Base-by-base conservation (phyloP, 1,139 yeast genomes). In the Suhomyces maxii region DNA sequence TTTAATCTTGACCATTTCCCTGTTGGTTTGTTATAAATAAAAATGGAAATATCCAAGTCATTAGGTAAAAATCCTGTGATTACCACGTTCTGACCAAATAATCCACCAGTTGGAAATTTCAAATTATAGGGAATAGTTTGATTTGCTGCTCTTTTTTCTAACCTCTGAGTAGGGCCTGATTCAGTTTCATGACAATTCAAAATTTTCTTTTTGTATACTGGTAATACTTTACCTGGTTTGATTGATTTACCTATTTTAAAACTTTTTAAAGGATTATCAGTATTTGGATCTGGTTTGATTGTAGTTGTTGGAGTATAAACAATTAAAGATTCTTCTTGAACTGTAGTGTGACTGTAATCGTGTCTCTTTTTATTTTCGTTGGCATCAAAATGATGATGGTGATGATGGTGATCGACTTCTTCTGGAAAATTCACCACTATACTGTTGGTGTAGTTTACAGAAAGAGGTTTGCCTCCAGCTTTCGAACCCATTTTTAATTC, bases 1-100 rank as follows among this genome's bases (percentile, higher is more conserved):
- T 80, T 83, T 26, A 86, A 61, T 44, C 84, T 68, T 0, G 85
- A 79, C 90, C 91, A 85, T 55, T 77, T 79, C 1, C 80, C 80
- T 0, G 88, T 77, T 0, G 84, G 80, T 12, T 73, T 73, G 62
- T 84, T 83, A 67, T 75, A 84, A 3, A 84, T 68, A 59, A 73
- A 84, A 39, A 80, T 70, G 6, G 83, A 77, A 35, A 85, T 78
- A 52, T 80, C 81, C 49, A 68, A 72, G 46, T 82, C 85, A 25
- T 67, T 64, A 26, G 80, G 76, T 35, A 77, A 61, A 48, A 77
- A 82, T 0, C 93, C 93, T 1, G 80, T 71, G 2, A 84, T 68
- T 7, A 85, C 77, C 13, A 84, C 58, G 54, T 82, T 83, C 47
- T 82, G 82, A 7, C 90, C 89, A 59, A 84, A 84, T 8, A 75